phyloP scores from a whole-genome alignment of 768 basidiomycete species.

The Steccherinum ochraceum region DNA sequence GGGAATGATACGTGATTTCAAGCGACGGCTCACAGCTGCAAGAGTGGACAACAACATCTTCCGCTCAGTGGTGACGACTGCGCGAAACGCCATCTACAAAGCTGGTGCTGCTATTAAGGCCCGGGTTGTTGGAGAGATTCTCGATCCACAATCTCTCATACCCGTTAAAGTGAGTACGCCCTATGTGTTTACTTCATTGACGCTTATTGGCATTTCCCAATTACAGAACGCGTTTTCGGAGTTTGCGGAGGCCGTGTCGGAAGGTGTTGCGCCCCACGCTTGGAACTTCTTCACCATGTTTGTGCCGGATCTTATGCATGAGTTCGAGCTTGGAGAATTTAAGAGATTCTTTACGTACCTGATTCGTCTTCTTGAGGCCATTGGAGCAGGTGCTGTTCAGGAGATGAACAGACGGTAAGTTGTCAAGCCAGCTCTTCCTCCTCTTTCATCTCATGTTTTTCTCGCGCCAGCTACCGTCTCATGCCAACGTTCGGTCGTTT shows the following conservation, averaged over 20 bases:
- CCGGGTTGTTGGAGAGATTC: constrained; percentile 18
- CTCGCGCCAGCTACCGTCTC: constrained; percentile 3
- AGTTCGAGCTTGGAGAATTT: constrained; percentile 35
- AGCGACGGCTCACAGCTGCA: not conserved
- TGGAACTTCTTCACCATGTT: constrained; percentile 23
- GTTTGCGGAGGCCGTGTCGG: constrained; percentile 1
- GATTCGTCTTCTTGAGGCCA: constrained; percentile 22
- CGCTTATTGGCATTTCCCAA: too few species aligned
- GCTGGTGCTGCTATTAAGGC: constrained; percentile 20
- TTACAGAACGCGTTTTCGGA: constrained; percentile 30
- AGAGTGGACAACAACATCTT: constrained; percentile 12
- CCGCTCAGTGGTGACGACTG: constrained; percentile 7
- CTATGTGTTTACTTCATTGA: too few species aligned
- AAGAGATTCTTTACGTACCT: constrained; percentile 31
- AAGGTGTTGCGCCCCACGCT: constrained; percentile 7
- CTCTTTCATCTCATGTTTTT: not conserved
- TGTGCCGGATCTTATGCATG: constrained; percentile 32
- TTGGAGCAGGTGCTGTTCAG: constrained; percentile 11
- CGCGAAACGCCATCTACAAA: constrained; percentile 23
- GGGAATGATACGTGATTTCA: constrained; percentile 15
- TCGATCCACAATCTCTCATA: constrained; percentile 21
- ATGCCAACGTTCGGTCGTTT: constrained; percentile 22
- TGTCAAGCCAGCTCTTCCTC: not conserved
- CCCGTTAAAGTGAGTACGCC: constrained; percentile 16
- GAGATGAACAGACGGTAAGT: constrained; percentile 21